These are phyloP conservation scores for Hyaloscypha variabilis DNA, from an alignment of 495 filamentous ascomycete species.

Conservation along the genomic window DNA sequence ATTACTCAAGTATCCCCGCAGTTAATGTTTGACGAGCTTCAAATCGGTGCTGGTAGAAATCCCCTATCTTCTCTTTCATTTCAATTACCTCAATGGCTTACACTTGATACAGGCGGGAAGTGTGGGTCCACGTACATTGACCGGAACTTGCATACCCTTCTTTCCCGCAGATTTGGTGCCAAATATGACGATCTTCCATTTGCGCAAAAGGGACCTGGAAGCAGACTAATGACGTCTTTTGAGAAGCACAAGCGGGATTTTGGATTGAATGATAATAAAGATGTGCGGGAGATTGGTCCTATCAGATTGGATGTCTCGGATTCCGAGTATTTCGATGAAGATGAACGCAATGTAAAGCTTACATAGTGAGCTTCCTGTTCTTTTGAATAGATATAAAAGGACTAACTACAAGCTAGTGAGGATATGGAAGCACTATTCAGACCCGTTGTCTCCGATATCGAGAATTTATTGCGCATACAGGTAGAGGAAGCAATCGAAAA, in stretches of 20 bases:
- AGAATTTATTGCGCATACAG: constrained; percentile 31
- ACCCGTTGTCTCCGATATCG: constrained; percentile 33
- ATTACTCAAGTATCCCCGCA: constrained; percentile 17
- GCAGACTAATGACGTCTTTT: constrained; percentile 34
- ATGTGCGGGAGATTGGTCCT: constrained; percentile 4
- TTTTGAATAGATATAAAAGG: background rate
- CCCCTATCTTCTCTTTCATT: background rate
- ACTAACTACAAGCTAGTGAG: too few species aligned
- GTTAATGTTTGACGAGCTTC: constrained; percentile 22
- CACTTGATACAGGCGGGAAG: constrained; percentile 12
- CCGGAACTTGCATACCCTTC: constrained; percentile 29
- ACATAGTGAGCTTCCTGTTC: constrained; percentile 7
- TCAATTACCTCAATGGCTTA: constrained; percentile 5
- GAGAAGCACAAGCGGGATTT: constrained; percentile 31
- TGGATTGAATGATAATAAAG: constrained; percentile 4
- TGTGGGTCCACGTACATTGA: constrained; percentile 25
- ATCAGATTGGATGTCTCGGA: constrained; percentile 5
- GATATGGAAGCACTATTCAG: constrained; percentile 37
- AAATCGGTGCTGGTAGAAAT: constrained; percentile 13
- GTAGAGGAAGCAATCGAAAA: constrained; percentile 23
- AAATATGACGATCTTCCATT: constrained; percentile 27
- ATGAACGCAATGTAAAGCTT: constrained; percentile 6
- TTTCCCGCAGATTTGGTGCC: constrained; percentile 30
- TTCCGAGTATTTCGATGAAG: constrained; percentile 18
- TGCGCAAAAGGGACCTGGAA: constrained; percentile 33